A percentile compares a stretch with the other conserved stretches of the same genome.
phyloP scores from a whole-genome alignment of 257 asterid species.

The Fraxinus excelsior region DNA sequence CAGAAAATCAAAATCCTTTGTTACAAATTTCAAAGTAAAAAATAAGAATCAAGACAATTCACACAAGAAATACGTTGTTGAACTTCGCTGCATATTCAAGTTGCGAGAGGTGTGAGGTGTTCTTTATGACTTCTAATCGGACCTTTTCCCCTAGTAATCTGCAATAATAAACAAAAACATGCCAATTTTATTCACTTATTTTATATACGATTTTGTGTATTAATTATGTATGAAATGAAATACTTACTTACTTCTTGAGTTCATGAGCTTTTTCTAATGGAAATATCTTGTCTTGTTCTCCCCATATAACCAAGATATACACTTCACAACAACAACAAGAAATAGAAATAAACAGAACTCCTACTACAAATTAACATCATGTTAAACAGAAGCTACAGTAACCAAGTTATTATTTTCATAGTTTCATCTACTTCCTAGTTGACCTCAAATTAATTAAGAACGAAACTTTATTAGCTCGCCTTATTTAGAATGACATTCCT shows the following conservation, averaged over 20 bases:
- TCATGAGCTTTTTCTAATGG: constrained; percentile 57
- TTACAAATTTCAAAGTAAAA: neutral
- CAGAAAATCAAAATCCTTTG: neutral
- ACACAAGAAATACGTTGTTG: constrained; percentile 34
- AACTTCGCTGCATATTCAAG: constrained; percentile 48
- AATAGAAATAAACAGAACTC: too few species aligned
- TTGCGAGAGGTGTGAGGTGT: constrained; percentile 63
- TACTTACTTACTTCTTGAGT: constrained; percentile 61
- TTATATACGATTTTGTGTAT: neutral
- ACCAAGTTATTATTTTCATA: too few species aligned
- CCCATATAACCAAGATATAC: constrained; percentile 93
- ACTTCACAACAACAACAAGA: too few species aligned
- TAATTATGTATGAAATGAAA: neutral
- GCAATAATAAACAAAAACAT: constrained; percentile 20
- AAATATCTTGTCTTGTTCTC: constrained; percentile 72
- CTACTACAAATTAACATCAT: too few species aligned
- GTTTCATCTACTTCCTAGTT: too few species aligned
- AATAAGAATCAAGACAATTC: constrained; percentile 6
- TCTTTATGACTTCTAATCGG: constrained; percentile 49
- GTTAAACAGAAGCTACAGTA: too few species aligned
- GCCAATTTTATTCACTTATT: neutral
- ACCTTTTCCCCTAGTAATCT: constrained; percentile 58
- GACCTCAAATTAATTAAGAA: too few species aligned
- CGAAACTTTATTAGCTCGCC: too few species aligned
- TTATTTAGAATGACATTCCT: too few species aligned